phyloP scores from a whole-genome alignment of 2,329 filamentous ascomycete genomes.

The Chalara sp. region DNA sequence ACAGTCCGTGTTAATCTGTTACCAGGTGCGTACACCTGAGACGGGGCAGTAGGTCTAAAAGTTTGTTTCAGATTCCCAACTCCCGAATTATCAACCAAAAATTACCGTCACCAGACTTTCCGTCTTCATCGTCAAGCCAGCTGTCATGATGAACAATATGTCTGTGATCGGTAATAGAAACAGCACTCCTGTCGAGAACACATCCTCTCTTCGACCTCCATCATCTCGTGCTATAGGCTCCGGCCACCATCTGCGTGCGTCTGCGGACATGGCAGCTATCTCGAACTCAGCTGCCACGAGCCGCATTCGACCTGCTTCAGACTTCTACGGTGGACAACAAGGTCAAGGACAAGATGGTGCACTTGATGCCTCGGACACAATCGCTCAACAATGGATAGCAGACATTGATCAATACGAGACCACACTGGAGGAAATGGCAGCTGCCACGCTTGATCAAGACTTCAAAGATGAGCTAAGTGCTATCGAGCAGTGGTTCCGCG shows the following conservation, averaged over 20 bases:
- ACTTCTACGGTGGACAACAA: slow-evolving; percentile 78
- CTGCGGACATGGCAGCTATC: slow-evolving; percentile 90
- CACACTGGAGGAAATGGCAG: slow-evolving; percentile 98
- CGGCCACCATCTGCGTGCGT: slow-evolving; percentile 83
- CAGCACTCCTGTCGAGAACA: slow-evolving; percentile 82
- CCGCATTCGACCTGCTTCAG: slow-evolving; percentile 88
- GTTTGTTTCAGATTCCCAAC: slow-evolving; percentile 21
- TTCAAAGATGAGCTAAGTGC: slow-evolving; percentile 99
- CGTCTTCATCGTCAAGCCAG: slow-evolving; percentile 12
- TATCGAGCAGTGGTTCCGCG: slow-evolving; percentile 99
- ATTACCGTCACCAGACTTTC: slow-evolving; percentile 4
- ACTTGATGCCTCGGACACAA: slow-evolving; percentile 79
- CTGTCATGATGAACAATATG: slow-evolving; percentile 48
- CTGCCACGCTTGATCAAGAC: slow-evolving; percentile 96
- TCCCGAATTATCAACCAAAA: slow-evolving; percentile 11
- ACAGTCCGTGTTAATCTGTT: slow-evolving; percentile 1
- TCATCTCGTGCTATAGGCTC: slow-evolving; percentile 70
- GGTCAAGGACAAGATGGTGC: slow-evolving; percentile 58
- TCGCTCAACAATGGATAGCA: slow-evolving; percentile 96
- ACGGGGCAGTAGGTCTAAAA: slow-evolving; percentile 18
- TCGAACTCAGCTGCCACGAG: slow-evolving; percentile 59
- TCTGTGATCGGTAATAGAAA: slow-evolving; percentile 82
- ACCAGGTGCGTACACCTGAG: slow-evolving; percentile 18
- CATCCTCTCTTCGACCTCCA: slow-evolving; percentile 76
- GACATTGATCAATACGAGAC: slow-evolving; percentile 99